Base-by-base conservation (phyloP, 2,329 filamentous ascomycete genomes). In the Aspergillus sergii region DNA sequence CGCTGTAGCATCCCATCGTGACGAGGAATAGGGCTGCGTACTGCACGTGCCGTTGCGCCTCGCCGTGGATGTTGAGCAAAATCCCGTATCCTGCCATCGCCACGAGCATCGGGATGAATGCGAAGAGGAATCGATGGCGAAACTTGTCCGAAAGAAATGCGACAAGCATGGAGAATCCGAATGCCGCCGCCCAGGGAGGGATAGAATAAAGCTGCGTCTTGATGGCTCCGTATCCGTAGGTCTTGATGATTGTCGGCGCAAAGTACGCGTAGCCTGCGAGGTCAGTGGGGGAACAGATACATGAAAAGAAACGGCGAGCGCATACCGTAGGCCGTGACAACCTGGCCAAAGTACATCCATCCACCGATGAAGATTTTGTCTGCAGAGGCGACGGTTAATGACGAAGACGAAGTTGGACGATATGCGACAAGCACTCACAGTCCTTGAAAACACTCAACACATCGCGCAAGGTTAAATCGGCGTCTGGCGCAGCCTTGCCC, bases 1-100 rank as follows among this genome's bases (percentile, higher is more conserved):
- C 92, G 1, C 88, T 89, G 79, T 96, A 97, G 0, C 87, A 85
- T 55, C 92, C 92, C 80, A 88, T 89, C 1, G 91, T 90, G 57
- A 96, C 87, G 32, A 97, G 81, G 81, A 96, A 96, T 0, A 97
- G 84, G 0, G 90, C 91, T 0, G 83, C 90, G 72, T 97, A 97
- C 75, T 95, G 86, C 10, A 92, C 79, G 12, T 84, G 66, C 0
- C 80, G 81, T 74, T 92, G 86, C n/a, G 65, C 67, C 8, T 62
- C 60, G 73, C 91, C 79, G 75, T 94, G 90, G 5, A 94, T 86
- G 14, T 82, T 81, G 56, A 96, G 80, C 9, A 97, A 84, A 64
- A 94, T 91, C 2, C 81, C 87, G 68, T 96, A 94, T 2, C 93
- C 94, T 0, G 86, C 74, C 58, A 97, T 89, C 53, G 88, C 82